These are phyloP conservation scores for Cordyceps fumosorosea DNA, from an alignment of 2,329 filamentous ascomycete species.

Conservation along the genomic window DNA sequence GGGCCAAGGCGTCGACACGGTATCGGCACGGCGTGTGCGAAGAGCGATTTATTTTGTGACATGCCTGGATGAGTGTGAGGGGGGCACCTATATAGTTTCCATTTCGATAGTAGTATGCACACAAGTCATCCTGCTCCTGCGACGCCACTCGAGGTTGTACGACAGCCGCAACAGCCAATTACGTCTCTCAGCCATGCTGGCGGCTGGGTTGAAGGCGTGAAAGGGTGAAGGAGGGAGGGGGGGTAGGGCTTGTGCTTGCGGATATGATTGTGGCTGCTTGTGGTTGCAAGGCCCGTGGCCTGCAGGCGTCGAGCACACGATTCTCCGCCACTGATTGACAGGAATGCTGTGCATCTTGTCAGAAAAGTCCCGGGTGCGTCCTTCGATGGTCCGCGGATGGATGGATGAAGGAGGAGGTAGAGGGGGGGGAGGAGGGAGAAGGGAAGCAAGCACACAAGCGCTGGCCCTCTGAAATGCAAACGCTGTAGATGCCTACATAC, in stretches of 20 bases:
- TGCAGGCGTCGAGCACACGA: conserved; percentile 4
- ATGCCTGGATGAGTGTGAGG: conserved; percentile 3
- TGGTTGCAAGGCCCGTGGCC: not conserved
- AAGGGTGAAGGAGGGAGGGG: not conserved
- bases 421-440: no score
- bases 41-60: conserved; percentile 12
- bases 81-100: conserved; percentile 12
- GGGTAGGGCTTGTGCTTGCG: no score
- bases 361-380: conserved; percentile 11
- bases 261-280: not conserved
- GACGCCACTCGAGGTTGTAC: conserved; percentile 10
- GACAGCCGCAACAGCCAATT: conserved; percentile 10
- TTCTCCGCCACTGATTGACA: conserved; percentile 11
- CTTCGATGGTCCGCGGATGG: conserved; percentile 10
- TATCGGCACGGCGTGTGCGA: not conserved
- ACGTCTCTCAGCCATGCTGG: not conserved
- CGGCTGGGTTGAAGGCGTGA: conserved; percentile 3
- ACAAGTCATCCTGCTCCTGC: conserved; percentile 9
- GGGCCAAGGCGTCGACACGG: conserved; percentile 6
- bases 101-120: conserved; percentile 12
- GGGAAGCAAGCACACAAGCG: not conserved
- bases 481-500: not conserved
- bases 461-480: conserved; percentile 5
- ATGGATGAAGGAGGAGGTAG: not conserved
- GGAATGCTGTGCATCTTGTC: conserved; percentile 11